Conservation (phyloP, 192 early-diverging fungal genomes). For the Irineochytrium annulatum region DNA sequence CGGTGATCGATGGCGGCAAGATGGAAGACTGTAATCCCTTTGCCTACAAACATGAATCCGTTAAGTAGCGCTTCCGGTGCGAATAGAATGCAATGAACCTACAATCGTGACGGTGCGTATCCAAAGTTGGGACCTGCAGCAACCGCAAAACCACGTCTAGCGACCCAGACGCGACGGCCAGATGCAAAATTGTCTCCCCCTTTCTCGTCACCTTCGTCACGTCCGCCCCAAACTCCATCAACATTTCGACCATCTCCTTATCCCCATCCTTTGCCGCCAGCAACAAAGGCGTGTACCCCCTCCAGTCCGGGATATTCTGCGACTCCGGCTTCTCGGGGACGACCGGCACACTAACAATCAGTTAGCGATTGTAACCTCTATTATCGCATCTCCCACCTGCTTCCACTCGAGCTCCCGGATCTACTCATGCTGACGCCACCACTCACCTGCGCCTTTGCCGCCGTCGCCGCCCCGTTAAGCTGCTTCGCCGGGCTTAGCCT, state of each 20-base stretch:
- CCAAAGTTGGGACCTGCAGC: neutral
- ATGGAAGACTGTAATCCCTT: neutral
- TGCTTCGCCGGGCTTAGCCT: too few species aligned
- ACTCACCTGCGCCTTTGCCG: too few species aligned
- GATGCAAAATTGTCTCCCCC: neutral
- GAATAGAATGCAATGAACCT: neutral
- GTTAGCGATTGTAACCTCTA: too few species aligned
- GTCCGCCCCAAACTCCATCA: neutral
- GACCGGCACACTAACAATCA: too few species aligned
- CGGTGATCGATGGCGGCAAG: neutral
- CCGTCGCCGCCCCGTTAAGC: too few species aligned
- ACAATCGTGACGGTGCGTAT: too few species aligned
- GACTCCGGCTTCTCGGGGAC: neutral
- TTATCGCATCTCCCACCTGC: too few species aligned
- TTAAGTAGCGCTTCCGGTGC: neutral
- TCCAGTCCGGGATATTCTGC: neutral
- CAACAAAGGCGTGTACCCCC: neutral
- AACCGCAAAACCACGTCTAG: neutral
- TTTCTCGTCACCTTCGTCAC: neutral
- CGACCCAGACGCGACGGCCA: neutral
- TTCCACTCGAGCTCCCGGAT: too few species aligned
- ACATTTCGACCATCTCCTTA: neutral
- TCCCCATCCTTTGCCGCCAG: neutral
- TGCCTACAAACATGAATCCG: neutral
- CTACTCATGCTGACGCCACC: too few species aligned